Evolutionary conservation across 2,329 filamentous ascomycete genomes (phyloP).

Genomic region (Aspergillus pseudoviridinutans): DNA sequence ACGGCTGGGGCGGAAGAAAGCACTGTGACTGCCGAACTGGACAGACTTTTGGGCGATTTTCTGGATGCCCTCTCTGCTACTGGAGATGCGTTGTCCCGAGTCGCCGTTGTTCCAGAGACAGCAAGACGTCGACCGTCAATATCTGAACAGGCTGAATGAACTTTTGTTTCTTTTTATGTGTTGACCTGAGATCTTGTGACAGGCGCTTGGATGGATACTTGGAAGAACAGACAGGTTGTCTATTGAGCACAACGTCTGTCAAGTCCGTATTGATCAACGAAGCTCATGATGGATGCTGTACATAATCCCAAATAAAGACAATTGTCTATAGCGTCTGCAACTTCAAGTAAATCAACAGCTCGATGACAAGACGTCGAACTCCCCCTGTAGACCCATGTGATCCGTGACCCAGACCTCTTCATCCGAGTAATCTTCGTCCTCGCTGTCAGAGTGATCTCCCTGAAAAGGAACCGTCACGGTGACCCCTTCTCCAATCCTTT

Average conservation of each 20-base stretch:
- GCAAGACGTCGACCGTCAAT: slow-evolving; percentile 10
- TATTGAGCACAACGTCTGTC: background rate
- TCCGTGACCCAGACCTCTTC: slow-evolving; percentile 50
- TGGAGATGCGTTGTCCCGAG: slow-evolving; percentile 28
- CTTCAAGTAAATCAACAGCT: background rate
- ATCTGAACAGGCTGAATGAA: slow-evolving; percentile 14
- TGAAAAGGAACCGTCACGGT: slow-evolving; percentile 32
- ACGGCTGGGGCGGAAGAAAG: slow-evolving; percentile 35
- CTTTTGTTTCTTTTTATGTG: background rate
- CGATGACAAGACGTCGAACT: slow-evolving; percentile 8
- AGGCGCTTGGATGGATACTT: background rate
- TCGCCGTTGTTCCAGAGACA: slow-evolving; percentile 8
- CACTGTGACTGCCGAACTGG: slow-evolving; percentile 37
- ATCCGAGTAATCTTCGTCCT: slow-evolving; percentile 26
- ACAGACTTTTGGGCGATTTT: slow-evolving; percentile 39
- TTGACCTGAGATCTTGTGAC: background rate
- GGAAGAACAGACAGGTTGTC: background rate
- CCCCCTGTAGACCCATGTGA: slow-evolving; percentile 45
- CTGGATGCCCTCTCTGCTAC: slow-evolving; percentile 36
- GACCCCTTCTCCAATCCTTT: slow-evolving; percentile 48
- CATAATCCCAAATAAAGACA: background rate
- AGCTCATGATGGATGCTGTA: background rate
- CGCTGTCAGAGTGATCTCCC: slow-evolving; percentile 21
- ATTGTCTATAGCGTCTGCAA: background rate
- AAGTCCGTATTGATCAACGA: background rate